Conservation (phyloP, 192 early-diverging fungal species). For the Coemansia sp. region DNA sequence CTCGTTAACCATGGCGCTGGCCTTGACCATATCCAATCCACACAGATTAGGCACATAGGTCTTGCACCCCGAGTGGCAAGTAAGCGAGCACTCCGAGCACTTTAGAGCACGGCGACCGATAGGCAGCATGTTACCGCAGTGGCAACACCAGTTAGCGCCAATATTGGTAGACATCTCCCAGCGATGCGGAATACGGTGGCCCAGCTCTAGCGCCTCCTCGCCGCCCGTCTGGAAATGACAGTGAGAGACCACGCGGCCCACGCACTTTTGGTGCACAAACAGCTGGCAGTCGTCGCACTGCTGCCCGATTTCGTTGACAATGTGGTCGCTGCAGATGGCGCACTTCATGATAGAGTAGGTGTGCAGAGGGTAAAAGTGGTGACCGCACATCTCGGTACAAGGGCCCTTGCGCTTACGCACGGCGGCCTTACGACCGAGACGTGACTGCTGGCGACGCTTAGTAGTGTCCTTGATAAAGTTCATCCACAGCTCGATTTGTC, state of each 20-base stretch:
- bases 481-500: slow-evolving; percentile 81
- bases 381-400: slow-evolving; percentile 85
- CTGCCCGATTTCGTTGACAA: slow-evolving; percentile 83
- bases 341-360: slow-evolving; percentile 99
- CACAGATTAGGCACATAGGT: slow-evolving; percentile 90
- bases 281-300: slow-evolving; percentile 97
- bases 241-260: slow-evolving; percentile 78
- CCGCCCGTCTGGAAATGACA: slow-evolving; percentile 66
- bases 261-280: slow-evolving; percentile 91
- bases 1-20: slow-evolving; percentile 82
- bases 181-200: slow-evolving; percentile 96
- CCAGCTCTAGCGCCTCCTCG: slow-evolving; percentile 37
- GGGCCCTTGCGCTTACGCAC: slow-evolving; percentile 80
- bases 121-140: slow-evolving; percentile 96
- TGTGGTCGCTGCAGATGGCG: slow-evolving; percentile 91
- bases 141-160: slow-evolving; percentile 93
- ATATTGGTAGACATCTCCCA: slow-evolving; percentile 84
- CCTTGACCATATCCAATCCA: slow-evolving; percentile 83
- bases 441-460: slow-evolving; percentile 48
- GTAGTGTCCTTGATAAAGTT: slow-evolving; percentile 71
- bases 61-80: slow-evolving; percentile 83
- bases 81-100: slow-evolving; percentile 73
- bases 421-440: slow-evolving; percentile 73
- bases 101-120: slow-evolving; percentile 62
- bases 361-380: slow-evolving; percentile 86